Evolutionary conservation across 129 eudicot species (phyloP).

Genomic region (Apium graveolens): DNA sequence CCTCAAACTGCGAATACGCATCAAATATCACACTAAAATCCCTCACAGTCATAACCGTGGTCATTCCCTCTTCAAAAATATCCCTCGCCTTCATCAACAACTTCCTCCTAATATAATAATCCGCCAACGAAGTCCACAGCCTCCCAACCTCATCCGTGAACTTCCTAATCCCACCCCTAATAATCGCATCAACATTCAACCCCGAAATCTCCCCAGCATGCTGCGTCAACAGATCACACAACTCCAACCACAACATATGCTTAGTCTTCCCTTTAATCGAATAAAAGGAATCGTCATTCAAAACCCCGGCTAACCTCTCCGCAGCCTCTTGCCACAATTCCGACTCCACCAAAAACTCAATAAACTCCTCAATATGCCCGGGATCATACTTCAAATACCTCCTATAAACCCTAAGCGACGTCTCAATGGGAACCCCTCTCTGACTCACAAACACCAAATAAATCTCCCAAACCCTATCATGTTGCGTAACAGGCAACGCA

Average conservation of each 20-base stretch:
- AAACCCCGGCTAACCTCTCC: constrained; percentile 79
- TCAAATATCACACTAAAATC: constrained; percentile 91
- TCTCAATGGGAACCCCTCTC: constrained; percentile 93
- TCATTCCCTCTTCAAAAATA: constrained; percentile 92
- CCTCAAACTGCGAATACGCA: constrained; percentile 87
- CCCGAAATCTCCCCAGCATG: constrained; percentile 70
- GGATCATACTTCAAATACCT: constrained; percentile 91
- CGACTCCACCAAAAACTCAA: constrained; percentile 66
- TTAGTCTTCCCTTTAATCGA: constrained; percentile 85
- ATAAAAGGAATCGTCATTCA: constrained; percentile 27
- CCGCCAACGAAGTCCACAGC: constrained; percentile 86
- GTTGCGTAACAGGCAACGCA: constrained; percentile 90
- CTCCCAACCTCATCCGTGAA: constrained; percentile 92
- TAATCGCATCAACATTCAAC: constrained; percentile 86
- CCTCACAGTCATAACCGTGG: constrained; percentile 75
- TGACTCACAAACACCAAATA: too few species aligned
- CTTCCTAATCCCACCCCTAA: constrained; percentile 92
- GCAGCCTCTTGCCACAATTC: constrained; percentile 91
- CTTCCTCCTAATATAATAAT: constrained; percentile 73
- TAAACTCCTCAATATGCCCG: constrained; percentile 67
- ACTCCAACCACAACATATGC: constrained; percentile 76
- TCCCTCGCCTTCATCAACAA: constrained; percentile 78
- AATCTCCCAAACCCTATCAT: constrained; percentile 70
- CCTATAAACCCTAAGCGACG: constrained; percentile 77
- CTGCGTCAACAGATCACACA: constrained; percentile 79